These are phyloP conservation scores for Mortierella sp. DNA, from an alignment of 371 early-diverging fungal genomes.

Conservation along the genomic window DNA sequence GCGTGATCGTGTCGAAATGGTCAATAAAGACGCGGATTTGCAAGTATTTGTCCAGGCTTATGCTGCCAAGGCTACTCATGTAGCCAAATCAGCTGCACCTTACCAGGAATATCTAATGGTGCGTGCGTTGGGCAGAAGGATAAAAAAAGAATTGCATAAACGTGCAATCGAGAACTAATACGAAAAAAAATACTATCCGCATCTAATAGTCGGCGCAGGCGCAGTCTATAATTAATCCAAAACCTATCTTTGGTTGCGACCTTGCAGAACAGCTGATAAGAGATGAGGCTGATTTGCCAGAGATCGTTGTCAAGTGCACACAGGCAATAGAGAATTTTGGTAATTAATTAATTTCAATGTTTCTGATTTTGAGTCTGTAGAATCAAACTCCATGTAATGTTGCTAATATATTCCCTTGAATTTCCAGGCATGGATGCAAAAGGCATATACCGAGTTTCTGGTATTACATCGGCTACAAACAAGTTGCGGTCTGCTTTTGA, in stretches of 20 bases:
- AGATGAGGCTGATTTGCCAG: slow-evolving; percentile 78
- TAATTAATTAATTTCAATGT: slow-evolving; percentile 18
- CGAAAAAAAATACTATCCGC: not conserved
- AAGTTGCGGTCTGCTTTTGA: slow-evolving; percentile 79
- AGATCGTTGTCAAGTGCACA: slow-evolving; percentile 79
- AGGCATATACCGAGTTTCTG: slow-evolving; percentile 91
- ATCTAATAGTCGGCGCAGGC: slow-evolving; percentile 67
- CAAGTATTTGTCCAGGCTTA: slow-evolving; percentile 56
- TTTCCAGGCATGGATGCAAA: slow-evolving; percentile 66
- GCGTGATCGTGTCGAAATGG: slow-evolving; percentile 67
- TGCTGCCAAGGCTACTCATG: slow-evolving; percentile 39
- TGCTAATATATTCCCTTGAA: not conserved
- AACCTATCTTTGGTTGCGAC: slow-evolving; percentile 77
- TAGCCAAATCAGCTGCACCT: slow-evolving; percentile 60
- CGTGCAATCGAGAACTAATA: not conserved
- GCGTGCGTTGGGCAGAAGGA: slow-evolving; percentile 3
- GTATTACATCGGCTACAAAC: slow-evolving; percentile 76
- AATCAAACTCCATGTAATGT: not conserved
- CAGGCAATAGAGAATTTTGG: slow-evolving; percentile 79
- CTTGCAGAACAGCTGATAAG: slow-evolving; percentile 71
- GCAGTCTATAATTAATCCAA: slow-evolving; percentile 68
- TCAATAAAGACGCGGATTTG: slow-evolving; percentile 68
- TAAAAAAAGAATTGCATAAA: not conserved
- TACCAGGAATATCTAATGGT: slow-evolving; percentile 74
- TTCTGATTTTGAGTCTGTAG: not conserved